Evolutionary conservation across 1,139 yeast species (phyloP).

Genomic region (Meyerozyma carpophila): DNA sequence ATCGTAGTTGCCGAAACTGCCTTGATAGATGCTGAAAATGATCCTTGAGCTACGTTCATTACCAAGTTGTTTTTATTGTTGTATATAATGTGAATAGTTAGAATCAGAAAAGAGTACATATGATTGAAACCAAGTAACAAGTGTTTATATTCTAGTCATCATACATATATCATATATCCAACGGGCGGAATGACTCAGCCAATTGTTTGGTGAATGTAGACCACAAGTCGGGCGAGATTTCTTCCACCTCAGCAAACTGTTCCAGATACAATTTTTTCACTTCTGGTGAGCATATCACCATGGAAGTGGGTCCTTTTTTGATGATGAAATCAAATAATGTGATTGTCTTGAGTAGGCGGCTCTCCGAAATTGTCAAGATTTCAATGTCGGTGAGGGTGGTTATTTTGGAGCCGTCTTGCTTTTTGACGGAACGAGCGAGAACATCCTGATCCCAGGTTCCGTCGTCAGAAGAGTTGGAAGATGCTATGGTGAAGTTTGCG

Average conservation of each 20-base stretch:
- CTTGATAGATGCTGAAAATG: conserved; percentile 33
- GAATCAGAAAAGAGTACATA: background rate
- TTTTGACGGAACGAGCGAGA: background rate
- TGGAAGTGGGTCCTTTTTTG: background rate
- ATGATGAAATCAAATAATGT: background rate
- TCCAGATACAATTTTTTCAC: background rate
- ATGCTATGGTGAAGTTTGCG: background rate
- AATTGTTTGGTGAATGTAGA: background rate
- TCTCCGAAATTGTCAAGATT: conserved; percentile 8
- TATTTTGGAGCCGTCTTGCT: background rate
- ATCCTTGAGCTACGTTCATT: background rate
- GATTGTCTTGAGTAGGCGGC: background rate
- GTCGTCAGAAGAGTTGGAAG: conserved; percentile 1
- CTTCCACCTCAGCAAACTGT: background rate
- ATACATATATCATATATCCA: background rate
- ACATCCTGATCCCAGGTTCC: background rate
- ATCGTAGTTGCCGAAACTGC: conserved; percentile 51
- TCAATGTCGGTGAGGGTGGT: conserved; percentile 1
- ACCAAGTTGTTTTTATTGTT: background rate
- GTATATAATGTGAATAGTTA: conserved; percentile 1
- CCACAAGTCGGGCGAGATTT: background rate
- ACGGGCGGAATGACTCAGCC: background rate
- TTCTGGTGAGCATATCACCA: background rate
- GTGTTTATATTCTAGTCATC: background rate
- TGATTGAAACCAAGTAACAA: background rate